These are phyloP conservation scores for Epichloe glyceriae DNA, from an alignment of 2,329 filamentous ascomycete genomes.

Conservation along the genomic window DNA sequence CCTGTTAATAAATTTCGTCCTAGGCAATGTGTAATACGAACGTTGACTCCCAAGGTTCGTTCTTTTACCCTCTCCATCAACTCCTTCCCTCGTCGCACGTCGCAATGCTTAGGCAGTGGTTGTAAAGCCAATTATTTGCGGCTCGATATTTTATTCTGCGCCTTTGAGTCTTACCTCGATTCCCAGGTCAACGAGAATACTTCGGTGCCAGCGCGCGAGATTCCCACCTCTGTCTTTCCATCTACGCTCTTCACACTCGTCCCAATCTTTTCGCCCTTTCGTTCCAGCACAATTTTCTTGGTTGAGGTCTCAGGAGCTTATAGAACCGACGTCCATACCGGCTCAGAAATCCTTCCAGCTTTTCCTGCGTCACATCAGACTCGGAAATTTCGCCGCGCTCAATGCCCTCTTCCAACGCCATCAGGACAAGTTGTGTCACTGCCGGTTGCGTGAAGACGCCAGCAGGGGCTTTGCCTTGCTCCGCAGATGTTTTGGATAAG, in stretches of 20 bases:
- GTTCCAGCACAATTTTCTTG: slow-evolving; percentile 25
- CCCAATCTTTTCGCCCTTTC: slow-evolving; percentile 27
- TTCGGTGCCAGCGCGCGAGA: slow-evolving; percentile 26
- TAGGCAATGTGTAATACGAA: no score
- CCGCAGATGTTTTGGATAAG: slow-evolving; percentile 37
- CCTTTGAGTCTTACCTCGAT: neutral
- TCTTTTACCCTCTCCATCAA: no score
- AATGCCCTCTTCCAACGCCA: slow-evolving; percentile 48
- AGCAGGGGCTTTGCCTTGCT: slow-evolving; percentile 46
- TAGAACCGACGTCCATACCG: slow-evolving; percentile 42
- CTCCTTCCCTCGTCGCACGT: no score
- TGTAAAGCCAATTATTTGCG: no score
- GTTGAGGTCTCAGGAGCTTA: slow-evolving; percentile 18
- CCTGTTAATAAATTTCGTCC: no score
- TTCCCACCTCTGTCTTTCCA: slow-evolving; percentile 28
- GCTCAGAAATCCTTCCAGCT: slow-evolving; percentile 41
- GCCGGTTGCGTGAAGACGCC: slow-evolving; percentile 73
- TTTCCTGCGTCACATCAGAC: slow-evolving; percentile 39
- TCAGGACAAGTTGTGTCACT: slow-evolving; percentile 50
- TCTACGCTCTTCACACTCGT: slow-evolving; percentile 25
- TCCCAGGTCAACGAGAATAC: slow-evolving; percentile 30
- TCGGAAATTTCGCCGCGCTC: slow-evolving; percentile 37
- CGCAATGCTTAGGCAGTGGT: no score
- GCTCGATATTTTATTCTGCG: neutral
- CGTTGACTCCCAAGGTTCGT: no score